phyloP scores from a whole-genome alignment of 345 rosid genomes.

The Turnera subulata region DNA sequence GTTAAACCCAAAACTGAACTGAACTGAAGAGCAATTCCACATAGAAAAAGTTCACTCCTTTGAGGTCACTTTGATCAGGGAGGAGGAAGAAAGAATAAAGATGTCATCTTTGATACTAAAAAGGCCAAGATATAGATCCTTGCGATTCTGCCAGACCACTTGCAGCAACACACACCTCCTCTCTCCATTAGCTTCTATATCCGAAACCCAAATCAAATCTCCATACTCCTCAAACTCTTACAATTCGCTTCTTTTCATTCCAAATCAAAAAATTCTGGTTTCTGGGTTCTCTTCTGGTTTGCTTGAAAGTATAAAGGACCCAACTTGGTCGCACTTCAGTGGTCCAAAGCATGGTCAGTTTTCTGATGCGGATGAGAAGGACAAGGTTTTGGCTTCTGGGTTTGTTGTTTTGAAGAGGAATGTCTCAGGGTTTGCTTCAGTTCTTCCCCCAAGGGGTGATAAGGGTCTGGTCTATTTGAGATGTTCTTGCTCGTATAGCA shows the following conservation, averaged over 20 bases:
- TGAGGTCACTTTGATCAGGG: background rate
- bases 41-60: background rate
- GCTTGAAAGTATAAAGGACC: slow-evolving; percentile 12
- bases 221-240: background rate
- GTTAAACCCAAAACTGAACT: slow-evolving; percentile 6
- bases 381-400: slow-evolving; percentile 17
- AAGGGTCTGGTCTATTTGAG: slow-evolving; percentile 2
- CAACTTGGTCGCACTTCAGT: slow-evolving; percentile 5
- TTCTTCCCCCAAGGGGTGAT: slow-evolving; percentile 7
- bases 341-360: slow-evolving; percentile 7
- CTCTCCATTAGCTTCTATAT: background rate
- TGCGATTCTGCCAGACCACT: background rate
- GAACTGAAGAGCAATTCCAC: too few species aligned
- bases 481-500: slow-evolving; percentile 28
- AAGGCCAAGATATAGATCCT: slow-evolving; percentile 1
- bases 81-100: slow-evolving; percentile 1
- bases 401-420: slow-evolving; percentile 12
- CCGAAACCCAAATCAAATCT: background rate
- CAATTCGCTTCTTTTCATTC: background rate
- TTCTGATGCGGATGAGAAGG: slow-evolving; percentile 14
- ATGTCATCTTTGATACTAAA: slow-evolving; percentile 22
- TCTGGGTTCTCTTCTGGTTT: slow-evolving; percentile 29
- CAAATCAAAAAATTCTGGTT: slow-evolving; percentile 10
- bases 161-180: background rate
- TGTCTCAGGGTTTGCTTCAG: slow-evolving; percentile 11